Percentiles rank a stretch among this genome's conserved stretches.
Evolutionary conservation across 2,329 filamentous ascomycete species (phyloP).

Genomic region (Colletotrichum shisoi): DNA sequence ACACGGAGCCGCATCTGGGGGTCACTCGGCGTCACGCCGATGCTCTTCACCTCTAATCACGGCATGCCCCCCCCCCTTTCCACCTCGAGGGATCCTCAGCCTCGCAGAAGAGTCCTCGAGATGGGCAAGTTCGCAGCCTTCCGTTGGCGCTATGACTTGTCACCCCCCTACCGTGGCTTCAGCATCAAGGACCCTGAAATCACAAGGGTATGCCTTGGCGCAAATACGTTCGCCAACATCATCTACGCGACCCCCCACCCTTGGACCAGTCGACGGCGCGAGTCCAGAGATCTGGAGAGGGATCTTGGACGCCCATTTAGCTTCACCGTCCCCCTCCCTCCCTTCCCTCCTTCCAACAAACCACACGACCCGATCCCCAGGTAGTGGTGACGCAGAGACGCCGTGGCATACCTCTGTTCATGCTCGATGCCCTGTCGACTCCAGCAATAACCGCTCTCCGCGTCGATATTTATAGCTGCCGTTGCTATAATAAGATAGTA

Average conservation of each 20-base stretch:
- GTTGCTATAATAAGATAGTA: slow-evolving; percentile 51
- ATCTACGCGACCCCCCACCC: slow-evolving; percentile 8
- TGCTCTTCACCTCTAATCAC: slow-evolving; percentile 5
- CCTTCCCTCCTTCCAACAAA: neutral
- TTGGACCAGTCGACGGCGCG: slow-evolving; percentile 17
- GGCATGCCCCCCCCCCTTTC: neutral
- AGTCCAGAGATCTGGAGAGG: slow-evolving; percentile 14
- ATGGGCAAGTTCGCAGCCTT: slow-evolving; percentile 25
- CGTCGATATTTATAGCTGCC: slow-evolving; percentile 48
- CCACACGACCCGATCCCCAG: slow-evolving; percentile 4
- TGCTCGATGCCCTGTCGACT: slow-evolving; percentile 6
- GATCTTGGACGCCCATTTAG: slow-evolving; percentile 3
- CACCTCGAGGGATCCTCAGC: neutral
- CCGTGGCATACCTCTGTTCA: slow-evolving; percentile 2
- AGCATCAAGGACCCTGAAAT: slow-evolving; percentile 23
- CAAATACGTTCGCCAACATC: slow-evolving; percentile 20
- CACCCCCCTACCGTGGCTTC: slow-evolving; percentile 29
- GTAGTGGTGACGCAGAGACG: slow-evolving; percentile 9
- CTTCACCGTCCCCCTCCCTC: neutral
- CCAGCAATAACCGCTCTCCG: slow-evolving; percentile 24
- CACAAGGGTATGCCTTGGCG: slow-evolving; percentile 19
- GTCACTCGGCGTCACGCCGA: slow-evolving; percentile 35
- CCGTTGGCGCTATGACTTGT: slow-evolving; percentile 18
- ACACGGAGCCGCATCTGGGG: neutral
- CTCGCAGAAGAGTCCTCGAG: slow-evolving; percentile 28